These are phyloP conservation scores for Nicotiana benthamiana DNA, from an alignment of 257 asterid genomes.

Conservation along the genomic window DNA sequence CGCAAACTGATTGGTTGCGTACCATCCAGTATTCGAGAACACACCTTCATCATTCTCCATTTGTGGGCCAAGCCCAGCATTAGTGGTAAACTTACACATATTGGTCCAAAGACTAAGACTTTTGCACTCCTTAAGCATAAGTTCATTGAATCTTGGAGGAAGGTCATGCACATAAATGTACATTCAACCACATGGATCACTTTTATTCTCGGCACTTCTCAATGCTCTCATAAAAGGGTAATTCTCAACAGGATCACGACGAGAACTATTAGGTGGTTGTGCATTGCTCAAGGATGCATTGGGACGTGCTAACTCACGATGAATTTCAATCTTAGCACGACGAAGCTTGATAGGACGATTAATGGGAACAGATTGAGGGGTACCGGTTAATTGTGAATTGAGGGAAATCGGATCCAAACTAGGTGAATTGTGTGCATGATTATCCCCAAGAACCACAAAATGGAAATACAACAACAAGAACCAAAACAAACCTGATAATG, in stretches of 20 bases:
- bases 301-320: not conserved
- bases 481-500: constrained; percentile 58
- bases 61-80: constrained; percentile 43
- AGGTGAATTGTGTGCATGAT: constrained; percentile 17
- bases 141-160: constrained; percentile 39
- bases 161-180: constrained; percentile 38
- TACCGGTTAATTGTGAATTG: not conserved
- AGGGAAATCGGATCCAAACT: constrained; percentile 24
- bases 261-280: not conserved
- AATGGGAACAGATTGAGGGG: constrained; percentile 13
- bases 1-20: constrained; percentile 43
- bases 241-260: constrained; percentile 12
- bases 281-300: not conserved
- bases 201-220: constrained; percentile 56
- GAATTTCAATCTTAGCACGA: constrained; percentile 2
- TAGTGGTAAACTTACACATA: constrained; percentile 34
- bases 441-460: constrained; percentile 37
- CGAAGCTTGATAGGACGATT: constrained; percentile 3
- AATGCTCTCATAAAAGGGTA: constrained; percentile 68
- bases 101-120: constrained; percentile 39
- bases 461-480: constrained; percentile 47
- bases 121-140: constrained; percentile 39
- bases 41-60: constrained; percentile 37
- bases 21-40: constrained; percentile 36
- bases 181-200: constrained; percentile 68